Conservation (phyloP, 176 grass and related monocot species). For the Thalia dealbata region DNA sequence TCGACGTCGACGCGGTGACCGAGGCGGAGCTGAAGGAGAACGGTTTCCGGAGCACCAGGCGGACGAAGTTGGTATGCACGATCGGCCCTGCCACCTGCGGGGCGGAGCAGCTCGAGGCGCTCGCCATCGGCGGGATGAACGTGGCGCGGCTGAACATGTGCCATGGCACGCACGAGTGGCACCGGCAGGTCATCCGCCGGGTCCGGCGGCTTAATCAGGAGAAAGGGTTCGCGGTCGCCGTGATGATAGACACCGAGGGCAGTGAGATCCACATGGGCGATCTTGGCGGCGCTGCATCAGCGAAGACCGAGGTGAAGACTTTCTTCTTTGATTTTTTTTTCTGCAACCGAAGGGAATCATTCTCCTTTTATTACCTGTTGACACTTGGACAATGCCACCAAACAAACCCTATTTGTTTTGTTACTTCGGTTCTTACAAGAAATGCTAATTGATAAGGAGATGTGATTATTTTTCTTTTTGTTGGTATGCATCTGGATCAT, state of each 20-base stretch:
- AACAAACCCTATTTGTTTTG: too few relatives aligned
- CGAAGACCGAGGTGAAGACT: slow-evolving; percentile 85
- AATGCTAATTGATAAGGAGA: too few relatives aligned
- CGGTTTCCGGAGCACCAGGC: slow-evolving; percentile 84
- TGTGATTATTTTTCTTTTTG: too few relatives aligned
- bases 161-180: slow-evolving; percentile 86
- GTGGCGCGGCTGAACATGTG: slow-evolving; percentile 90
- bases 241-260: slow-evolving; percentile 99
- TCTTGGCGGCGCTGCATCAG: slow-evolving; percentile 60
- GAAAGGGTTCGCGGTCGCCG: slow-evolving; percentile 71
- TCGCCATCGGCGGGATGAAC: slow-evolving; percentile 87
- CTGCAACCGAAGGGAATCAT: slow-evolving; percentile 28
- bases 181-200: slow-evolving; percentile 49
- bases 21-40: slow-evolving; percentile 88
- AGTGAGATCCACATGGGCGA: slow-evolving; percentile 98
- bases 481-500: too few relatives aligned
- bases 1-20: slow-evolving; percentile 51
- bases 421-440: too few relatives aligned
- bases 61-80: slow-evolving; percentile 95
- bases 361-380: too few relatives aligned
- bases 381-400: too few relatives aligned
- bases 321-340: not conserved
- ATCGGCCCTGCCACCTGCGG: slow-evolving; percentile 78
- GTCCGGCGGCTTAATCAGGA: slow-evolving; percentile 83
- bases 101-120: slow-evolving; percentile 64